Percentiles rank a stretch among this genome's conserved stretches.
These are phyloP conservation scores for Staphylotrichum longicolle DNA, from an alignment of 495 filamentous ascomycete species.

Conservation along the genomic window DNA sequence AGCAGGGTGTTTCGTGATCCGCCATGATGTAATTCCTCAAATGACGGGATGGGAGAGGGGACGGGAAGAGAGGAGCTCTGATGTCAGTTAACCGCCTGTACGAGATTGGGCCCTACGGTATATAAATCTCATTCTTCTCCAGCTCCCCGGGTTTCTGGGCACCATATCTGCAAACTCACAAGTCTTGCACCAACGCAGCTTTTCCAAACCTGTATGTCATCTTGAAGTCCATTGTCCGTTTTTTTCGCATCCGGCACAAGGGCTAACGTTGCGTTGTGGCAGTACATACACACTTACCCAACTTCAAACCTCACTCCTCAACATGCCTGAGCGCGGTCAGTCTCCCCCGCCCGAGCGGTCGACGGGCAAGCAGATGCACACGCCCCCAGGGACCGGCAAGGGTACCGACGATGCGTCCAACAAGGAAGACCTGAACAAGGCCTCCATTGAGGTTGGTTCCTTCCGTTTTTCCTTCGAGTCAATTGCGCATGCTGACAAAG, in stretches of 20 bases:
- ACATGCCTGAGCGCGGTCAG: slow-evolving; percentile 56
- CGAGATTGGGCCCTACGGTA: background rate
- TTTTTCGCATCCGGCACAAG: background rate
- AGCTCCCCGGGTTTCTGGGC: too few species aligned
- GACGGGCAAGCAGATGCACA: slow-evolving; percentile 60
- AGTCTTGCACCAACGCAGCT: too few species aligned
- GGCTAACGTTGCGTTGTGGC: too few species aligned
- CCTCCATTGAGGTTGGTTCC: slow-evolving; percentile 42
- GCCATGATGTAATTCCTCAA: slow-evolving; percentile 29
- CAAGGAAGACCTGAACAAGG: slow-evolving; percentile 50
- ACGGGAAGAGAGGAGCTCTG: background rate
- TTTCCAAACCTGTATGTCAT: background rate
- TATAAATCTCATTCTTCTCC: background rate
- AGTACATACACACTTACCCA: too few species aligned
- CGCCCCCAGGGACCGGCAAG: slow-evolving; percentile 56
- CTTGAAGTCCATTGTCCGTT: background rate
- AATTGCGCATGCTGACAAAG: slow-evolving; percentile 19
- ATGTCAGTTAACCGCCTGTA: slow-evolving; percentile 5
- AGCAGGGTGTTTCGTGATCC: background rate
- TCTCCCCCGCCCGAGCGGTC: slow-evolving; percentile 76
- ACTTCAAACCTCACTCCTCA: background rate
- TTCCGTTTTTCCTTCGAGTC: background rate
- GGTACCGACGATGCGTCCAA: slow-evolving; percentile 47
- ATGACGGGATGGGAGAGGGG: slow-evolving; percentile 3
- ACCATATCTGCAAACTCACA: background rate